A percentile compares a stretch with the other conserved stretches of the same genome.
phyloP scores from a whole-genome alignment of 108 stramenopile genomes.

The Epipyxis sp. region DNA sequence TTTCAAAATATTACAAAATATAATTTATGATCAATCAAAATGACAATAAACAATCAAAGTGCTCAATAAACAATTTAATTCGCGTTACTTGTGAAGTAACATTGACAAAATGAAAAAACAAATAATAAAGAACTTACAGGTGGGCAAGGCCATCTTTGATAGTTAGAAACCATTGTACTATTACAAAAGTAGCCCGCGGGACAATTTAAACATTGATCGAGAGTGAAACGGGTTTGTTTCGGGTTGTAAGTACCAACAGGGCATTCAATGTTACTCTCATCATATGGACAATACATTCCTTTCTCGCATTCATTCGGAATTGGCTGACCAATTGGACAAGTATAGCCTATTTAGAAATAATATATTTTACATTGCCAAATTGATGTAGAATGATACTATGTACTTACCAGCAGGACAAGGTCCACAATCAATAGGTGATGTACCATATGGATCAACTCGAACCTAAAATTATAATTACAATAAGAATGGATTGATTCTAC shows the following conservation, averaged over 20 bases:
- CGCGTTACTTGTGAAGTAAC: no score
- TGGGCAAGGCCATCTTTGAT: conserved; percentile 37
- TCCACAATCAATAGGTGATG: conserved; percentile 47
- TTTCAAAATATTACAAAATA: no score
- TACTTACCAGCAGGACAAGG: conserved; percentile 52
- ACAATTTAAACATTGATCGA: conserved; percentile 42
- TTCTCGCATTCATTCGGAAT: conserved; percentile 44
- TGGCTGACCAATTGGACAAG: conserved; percentile 43
- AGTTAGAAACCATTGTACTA: conserved; percentile 16
- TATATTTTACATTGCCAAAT: no score
- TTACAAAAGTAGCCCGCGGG: conserved; percentile 54
- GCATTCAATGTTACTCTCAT: background rate
- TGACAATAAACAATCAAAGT: no score
- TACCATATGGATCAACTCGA: conserved; percentile 33
- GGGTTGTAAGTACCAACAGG: background rate
- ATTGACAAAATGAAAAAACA: no score
- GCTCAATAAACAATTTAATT: no score
- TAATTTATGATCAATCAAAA: no score
- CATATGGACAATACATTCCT: conserved; percentile 53
- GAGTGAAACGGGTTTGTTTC: background rate
- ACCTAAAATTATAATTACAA: no score
- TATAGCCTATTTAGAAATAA: no score
- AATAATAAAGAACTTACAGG: no score
- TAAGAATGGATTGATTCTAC: no score
- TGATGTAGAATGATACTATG: no score